Evolutionary conservation across 2,329 filamentous ascomycete genomes (phyloP).

Genomic region (Aureobasidium sp.): DNA sequence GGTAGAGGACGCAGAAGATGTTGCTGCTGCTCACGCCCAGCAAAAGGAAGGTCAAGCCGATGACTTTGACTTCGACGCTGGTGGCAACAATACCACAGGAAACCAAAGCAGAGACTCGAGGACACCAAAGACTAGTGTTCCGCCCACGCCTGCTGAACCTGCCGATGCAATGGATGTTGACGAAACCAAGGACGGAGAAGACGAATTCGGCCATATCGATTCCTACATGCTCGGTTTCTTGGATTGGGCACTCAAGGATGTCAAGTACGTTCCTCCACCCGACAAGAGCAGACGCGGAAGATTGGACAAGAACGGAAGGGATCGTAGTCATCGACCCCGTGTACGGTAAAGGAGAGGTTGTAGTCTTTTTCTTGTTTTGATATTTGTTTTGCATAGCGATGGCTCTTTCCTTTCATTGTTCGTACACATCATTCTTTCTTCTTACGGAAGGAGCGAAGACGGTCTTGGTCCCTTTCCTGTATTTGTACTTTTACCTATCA

Average conservation of each 20-base stretch:
- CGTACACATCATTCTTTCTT: neutral
- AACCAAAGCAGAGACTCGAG: neutral
- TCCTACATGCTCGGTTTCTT: constrained; percentile 38
- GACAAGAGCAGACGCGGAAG: constrained; percentile 23
- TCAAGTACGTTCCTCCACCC: constrained; percentile 30
- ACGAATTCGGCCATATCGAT: constrained; percentile 61
- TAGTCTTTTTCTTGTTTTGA: neutral
- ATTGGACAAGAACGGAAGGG: constrained; percentile 31
- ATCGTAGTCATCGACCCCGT: constrained; percentile 29
- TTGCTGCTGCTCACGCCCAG: constrained; percentile 76
- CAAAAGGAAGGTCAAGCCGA: constrained; percentile 82
- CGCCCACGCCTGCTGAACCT: constrained; percentile 26
- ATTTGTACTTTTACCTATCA: neutral
- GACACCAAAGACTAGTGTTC: constrained; percentile 33
- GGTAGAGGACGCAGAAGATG: constrained; percentile 88
- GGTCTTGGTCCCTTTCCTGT: neutral
- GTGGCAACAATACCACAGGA: constrained; percentile 45
- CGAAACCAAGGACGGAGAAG: constrained; percentile 34
- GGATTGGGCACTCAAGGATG: constrained; percentile 22
- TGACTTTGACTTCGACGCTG: constrained; percentile 80
- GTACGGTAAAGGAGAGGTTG: neutral
- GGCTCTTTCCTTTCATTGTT: neutral
- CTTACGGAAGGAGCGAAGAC: neutral
- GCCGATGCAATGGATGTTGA: constrained; percentile 18
- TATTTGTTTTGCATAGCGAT: constrained; percentile 1